These are phyloP conservation scores for Agastache rugosa DNA, from an alignment of 257 asterid species.

Conservation along the genomic window DNA sequence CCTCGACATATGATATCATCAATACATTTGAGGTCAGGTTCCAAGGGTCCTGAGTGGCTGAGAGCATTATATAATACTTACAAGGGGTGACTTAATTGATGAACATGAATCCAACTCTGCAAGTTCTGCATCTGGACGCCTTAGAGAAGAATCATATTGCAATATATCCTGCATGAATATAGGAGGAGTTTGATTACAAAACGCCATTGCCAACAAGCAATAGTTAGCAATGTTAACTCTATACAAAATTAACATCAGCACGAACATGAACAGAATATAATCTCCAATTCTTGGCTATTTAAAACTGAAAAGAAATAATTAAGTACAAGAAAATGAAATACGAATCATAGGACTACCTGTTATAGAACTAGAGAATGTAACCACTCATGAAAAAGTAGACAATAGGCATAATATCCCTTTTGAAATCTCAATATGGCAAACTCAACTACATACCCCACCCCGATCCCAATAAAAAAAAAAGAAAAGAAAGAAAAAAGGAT, in stretches of 20 bases:
- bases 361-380: conserved; percentile 26
- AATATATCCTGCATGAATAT: conserved; percentile 67
- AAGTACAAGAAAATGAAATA: background rate
- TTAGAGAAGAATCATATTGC: conserved; percentile 72
- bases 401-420: conserved; percentile 13
- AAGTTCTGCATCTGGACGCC: conserved; percentile 72
- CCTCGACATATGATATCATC: background rate
- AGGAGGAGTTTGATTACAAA: conserved; percentile 25
- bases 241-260: background rate
- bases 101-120: conserved; percentile 70
- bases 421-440: background rate
- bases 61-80: conserved; percentile 47
- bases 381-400: conserved; percentile 10
- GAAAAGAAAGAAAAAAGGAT: background rate
- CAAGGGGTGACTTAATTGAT: conserved; percentile 82
- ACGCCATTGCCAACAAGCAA: conserved; percentile 19
- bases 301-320: background rate
- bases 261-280: background rate
- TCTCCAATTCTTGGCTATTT: background rate
- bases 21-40: too few species aligned
- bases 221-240: conserved; percentile 8
- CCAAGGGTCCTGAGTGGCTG: background rate
- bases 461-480: background rate
- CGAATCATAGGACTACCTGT: background rate
- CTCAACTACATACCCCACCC: background rate